phyloP scores from a whole-genome alignment of 2,329 filamentous ascomycete genomes.

The Colletotrichum eleusines region DNA sequence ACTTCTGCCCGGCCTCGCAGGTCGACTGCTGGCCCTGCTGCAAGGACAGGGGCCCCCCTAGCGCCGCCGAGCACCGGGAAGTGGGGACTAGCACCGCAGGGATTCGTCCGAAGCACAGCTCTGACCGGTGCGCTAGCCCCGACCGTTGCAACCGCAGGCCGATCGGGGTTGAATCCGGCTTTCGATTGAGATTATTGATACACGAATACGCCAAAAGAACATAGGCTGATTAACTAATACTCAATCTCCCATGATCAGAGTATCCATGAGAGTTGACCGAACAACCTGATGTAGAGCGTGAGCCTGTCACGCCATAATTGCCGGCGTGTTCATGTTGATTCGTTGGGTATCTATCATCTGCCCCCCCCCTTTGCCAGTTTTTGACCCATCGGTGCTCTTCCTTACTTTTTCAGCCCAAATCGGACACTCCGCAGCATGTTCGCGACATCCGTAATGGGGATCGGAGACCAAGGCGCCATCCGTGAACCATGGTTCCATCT shows the following conservation, averaged over 20 bases:
- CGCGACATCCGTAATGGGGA: not conserved
- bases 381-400: not conserved
- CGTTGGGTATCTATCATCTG: constrained; percentile 38
- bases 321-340: constrained; percentile 21
- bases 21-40: constrained; percentile 37
- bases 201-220: not conserved
- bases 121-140: constrained; percentile 19
- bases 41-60: constrained; percentile 34
- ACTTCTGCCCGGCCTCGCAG: constrained; percentile 37
- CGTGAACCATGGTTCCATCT: constrained; percentile 8
- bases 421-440: not conserved
- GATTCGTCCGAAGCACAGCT: constrained; percentile 21
- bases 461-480: not conserved
- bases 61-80: constrained; percentile 37
- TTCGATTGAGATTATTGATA: not conserved
- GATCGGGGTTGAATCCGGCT: not conserved
- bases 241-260: not conserved
- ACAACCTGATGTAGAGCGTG: not conserved
- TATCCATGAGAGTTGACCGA: too few relatives aligned
- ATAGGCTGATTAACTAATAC: not conserved
- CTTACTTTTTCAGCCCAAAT: not conserved
- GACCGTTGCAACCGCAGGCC: constrained; percentile 10
- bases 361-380: constrained; percentile 9
- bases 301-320: not conserved
- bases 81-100: constrained; percentile 29